These are phyloP conservation scores for Saxispiralis lemnorum DNA, from an alignment of 495 filamentous ascomycete genomes.

Conservation along the genomic window DNA sequence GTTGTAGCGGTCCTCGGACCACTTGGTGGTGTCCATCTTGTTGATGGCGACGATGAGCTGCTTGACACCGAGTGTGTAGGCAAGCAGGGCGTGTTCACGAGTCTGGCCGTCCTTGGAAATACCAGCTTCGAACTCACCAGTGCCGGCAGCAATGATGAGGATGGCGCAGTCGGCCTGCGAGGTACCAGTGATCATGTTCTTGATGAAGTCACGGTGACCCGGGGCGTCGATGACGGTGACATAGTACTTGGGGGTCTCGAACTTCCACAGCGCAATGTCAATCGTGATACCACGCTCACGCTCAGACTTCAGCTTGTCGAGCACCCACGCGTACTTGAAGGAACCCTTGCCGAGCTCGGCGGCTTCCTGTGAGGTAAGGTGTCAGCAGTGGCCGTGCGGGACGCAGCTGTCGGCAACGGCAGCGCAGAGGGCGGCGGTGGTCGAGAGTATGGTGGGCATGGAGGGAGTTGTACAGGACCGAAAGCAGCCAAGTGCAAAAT, in stretches of 20 bases:
- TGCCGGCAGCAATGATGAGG: conserved; percentile 99
- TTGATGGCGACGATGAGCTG: conserved; percentile 99
- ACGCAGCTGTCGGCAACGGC: too few species aligned
- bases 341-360: conserved; percentile 99
- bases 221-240: conserved; percentile 60
- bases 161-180: conserved; percentile 99
- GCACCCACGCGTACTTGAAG: conserved; percentile 99
- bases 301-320: conserved; percentile 99
- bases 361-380: conserved; percentile 52
- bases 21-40: conserved; percentile 99
- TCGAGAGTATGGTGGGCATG: background rate
- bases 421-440: too few species aligned
- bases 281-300: conserved; percentile 99
- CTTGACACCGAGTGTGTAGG: conserved; percentile 98
- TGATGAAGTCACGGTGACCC: conserved; percentile 99
- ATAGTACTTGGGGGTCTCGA: conserved; percentile 96
- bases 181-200: conserved; percentile 99
- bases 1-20: conserved; percentile 87
- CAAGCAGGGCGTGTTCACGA: conserved; percentile 99
- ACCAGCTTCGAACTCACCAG: conserved; percentile 99
- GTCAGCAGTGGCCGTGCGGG: conserved; percentile 27
- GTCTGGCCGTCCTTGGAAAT: conserved; percentile 99
- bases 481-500: conserved; percentile 3
- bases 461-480: background rate
- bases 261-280: conserved; percentile 99